Evolutionary conservation across 169 alveolate genomes (phyloP), one percentile per base, ranked within the genome.

Genomic region (Perkinsus chesapeaki): DNA sequence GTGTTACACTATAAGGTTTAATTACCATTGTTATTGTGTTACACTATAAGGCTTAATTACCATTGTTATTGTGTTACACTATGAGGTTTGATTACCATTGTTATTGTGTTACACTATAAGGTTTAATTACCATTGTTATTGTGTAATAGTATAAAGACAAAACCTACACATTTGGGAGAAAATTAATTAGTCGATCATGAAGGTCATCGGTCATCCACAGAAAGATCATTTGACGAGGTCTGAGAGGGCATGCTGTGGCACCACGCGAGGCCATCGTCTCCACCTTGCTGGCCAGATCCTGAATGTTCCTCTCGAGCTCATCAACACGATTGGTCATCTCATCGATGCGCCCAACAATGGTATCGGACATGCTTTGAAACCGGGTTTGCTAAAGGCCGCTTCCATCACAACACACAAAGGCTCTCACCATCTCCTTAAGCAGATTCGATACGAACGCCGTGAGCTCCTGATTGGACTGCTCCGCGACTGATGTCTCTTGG

Each of bases 301-400:
- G 82, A 16, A 60, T 16, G 31, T 23, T 60, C 82, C 82, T 60
- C 31, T 93, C 95, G 16, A 93, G 92, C 73, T 93, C 95, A 7
- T 93, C 95, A 20, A 93, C 93, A 34, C 95, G 73, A 0, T 73
- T 36, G 39, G 93, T 94, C 95, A 93, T 93, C 10, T 93, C 95
- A 38, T 93, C 95, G 91, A 93, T 91, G n/a, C 95, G 73, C 20
- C 39, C 47, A 12, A 93, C 39, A 9, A 93, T 93, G 23, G 95
- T 39, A 23, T 91, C 95, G 73, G 94, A 91, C 95, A 93, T 93
- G 82, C 93, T 60, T 72, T 93, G 94, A 43, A 93, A 93, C 48
- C 95, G 39, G 20, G 82, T 72, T 91, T 93, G 94, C 95, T 60
- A 34, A 60, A 3, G 82, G 31, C 27, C 37, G 23, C 23, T 27